Base-by-base conservation (phyloP, 2,329 filamentous ascomycete genomes). In the Xylariales sp. region DNA sequence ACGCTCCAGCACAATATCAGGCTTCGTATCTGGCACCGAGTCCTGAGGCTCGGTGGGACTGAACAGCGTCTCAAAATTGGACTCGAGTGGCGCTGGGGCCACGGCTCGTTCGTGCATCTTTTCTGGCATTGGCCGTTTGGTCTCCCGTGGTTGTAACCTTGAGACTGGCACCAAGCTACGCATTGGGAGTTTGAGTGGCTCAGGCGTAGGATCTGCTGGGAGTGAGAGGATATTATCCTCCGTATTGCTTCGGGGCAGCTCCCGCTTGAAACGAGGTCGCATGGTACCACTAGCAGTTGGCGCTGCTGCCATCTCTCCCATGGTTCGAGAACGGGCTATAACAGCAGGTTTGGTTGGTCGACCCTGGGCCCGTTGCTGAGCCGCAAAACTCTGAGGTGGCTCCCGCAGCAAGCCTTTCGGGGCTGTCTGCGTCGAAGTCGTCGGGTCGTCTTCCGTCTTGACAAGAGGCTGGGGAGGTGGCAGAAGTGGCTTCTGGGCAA, bases 371-470 rank as follows among this genome's bases (percentile, higher is more conserved):
- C 80, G 65, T 50, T 84, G 80, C 50, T 84, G 80, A 3, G 80
- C 80, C 10, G 80, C 80, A 57, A 82, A 84, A 55, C 80, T 84
- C 54, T 83, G 79, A 8, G 77, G 76, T 3, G 71, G 76, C 25
- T 70, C 73, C 25, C 71, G 68, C 16, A 80, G 57, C 4, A 78
- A 59, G 4, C 68, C 68, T 0, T 66, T 59, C 0, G 66, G 62
- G 1, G 57, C 56, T 38, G 59, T 59, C 45, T 68, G 64, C 4
- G 57, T 51, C 29, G 31, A 24, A 31, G 51, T 38, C 6, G 53
- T 48, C 9, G 55, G 52, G 31, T 62, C 59, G 22, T 71, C 65
- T 22, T 66, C 64, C 8, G 56, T 53, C 21, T 52, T 55, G 3
- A 37, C 27, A 25, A 53, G 42, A 25, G 60, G 55, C 31, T 65